Evolutionary conservation across 1,284 basidiomycete species (phyloP), one percentile per base, ranked within the genome.

Genomic region (Irpex sp.): DNA sequence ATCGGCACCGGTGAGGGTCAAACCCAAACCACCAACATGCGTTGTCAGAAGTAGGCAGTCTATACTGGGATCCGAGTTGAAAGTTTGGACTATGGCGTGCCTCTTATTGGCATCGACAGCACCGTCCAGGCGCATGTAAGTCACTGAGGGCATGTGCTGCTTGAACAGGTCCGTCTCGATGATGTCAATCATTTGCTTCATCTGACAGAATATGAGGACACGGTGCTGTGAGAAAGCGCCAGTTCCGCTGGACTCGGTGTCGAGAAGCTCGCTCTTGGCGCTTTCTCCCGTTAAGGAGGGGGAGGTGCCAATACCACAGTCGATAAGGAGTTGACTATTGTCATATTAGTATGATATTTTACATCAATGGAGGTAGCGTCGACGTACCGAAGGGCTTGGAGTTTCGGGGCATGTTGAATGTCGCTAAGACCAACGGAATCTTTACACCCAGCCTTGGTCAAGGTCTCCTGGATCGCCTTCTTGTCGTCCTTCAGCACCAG

Each of bases 181-280:
- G 72, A 99, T 92, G 75, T 99, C 94, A 53, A 99, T 84, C 97
- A 99, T 99, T 73, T 95, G 93, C 74, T 97, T 97, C 85, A 98
- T 93, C 78, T 99, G 97, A 74, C 97, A 99, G 79, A 99, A 99
- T 73, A 99, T 97, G 67, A 99, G 86, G 56, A 98, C 96, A 39
- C 97, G 94, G 74, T 99, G 97, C 71, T 97, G 95, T 15, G 95
- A 93, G 70, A 96, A 92, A 37, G 83, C 79, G 8, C 83, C 83
- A 36, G 78, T 78, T 0, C 83, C 75, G 2, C 88, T 84, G 19
- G 84, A 75, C 51, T 86, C 79, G 0, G 82, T 77, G 65, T 92
- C 87, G 31, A 79, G 80, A 4, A 85, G 73, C 68, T 92, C 90
- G 65, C 79, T 83, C 77, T 90, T 91, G 46, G 81, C 78, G 8